phyloP scores from a whole-genome alignment of 768 basidiomycete genomes.

The Tulasnella sp. region DNA sequence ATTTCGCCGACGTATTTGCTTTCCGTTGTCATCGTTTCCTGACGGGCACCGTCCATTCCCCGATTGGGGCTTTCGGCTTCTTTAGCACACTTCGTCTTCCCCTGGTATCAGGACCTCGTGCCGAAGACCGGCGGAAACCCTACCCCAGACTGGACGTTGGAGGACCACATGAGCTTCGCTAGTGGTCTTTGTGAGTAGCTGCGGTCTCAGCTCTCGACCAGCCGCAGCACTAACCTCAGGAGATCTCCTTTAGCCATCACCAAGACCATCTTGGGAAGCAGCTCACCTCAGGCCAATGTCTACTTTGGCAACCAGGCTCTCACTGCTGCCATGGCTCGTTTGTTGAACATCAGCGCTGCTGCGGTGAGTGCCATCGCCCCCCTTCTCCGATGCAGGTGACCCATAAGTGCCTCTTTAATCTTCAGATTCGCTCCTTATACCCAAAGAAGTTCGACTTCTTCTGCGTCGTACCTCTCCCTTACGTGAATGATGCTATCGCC shows the following conservation, averaged over 20 bases:
- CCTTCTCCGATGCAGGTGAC: not conserved
- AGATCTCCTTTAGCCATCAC: slow-evolving; percentile 2
- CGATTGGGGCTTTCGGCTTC: not conserved
- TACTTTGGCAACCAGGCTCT: slow-evolving; percentile 6
- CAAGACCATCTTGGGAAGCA: slow-evolving; percentile 14
- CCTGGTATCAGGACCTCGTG: slow-evolving; percentile 23
- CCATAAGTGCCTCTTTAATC: not conserved
- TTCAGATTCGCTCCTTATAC: slow-evolving; percentile 1
- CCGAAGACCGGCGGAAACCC: slow-evolving; percentile 16
- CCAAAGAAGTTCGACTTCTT: slow-evolving; percentile 18
- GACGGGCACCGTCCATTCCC: not conserved
- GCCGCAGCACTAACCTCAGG: not conserved
- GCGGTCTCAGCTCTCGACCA: not conserved
- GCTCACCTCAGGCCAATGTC: slow-evolving; percentile 18
- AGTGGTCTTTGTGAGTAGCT: not conserved
- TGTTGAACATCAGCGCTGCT: slow-evolving; percentile 14
- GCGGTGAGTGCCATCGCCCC: not conserved
- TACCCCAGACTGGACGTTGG: slow-evolving; percentile 15
- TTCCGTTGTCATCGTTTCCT: not conserved
- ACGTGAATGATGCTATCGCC: slow-evolving; percentile 14
- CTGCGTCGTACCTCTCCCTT: slow-evolving; percentile 22
- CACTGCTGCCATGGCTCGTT: slow-evolving; percentile 7
- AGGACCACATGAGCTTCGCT: slow-evolving; percentile 11
- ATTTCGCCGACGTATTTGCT: slow-evolving; percentile 14
- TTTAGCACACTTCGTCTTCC: slow-evolving; percentile 23